These are phyloP conservation scores for Neolecta irregularis DNA, from an alignment of 1,139 yeast species.

Conservation along the genomic window DNA sequence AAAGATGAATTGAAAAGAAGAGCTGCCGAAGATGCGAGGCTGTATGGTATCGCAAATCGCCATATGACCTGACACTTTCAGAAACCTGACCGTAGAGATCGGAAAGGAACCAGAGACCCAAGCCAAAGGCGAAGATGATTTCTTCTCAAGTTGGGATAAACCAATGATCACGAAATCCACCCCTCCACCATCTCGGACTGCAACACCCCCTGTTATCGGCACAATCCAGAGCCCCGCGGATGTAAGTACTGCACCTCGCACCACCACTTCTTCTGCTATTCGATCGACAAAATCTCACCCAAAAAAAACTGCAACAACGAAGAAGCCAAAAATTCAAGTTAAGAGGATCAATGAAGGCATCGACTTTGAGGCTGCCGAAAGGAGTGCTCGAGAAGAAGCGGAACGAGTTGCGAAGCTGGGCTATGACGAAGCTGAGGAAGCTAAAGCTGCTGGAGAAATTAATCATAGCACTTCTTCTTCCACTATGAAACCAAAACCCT, in stretches of 20 bases:
- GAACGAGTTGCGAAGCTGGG: constrained; percentile 60
- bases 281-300: constrained; percentile 19
- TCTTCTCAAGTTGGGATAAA: constrained; percentile 82
- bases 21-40: constrained; percentile 45
- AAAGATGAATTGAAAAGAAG: constrained; percentile 61
- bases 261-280: constrained; percentile 18
- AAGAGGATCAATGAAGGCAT: constrained; percentile 36
- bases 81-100: constrained; percentile 4
- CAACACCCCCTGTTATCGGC: constrained; percentile 23
- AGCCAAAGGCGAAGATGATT: constrained; percentile 44
- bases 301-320: constrained; percentile 20
- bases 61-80: constrained; percentile 9
- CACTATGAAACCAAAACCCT: neutral
- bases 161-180: constrained; percentile 39
- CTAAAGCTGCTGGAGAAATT: constrained; percentile 8
- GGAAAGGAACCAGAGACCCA: constrained; percentile 5
- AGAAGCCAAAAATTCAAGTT: constrained; percentile 23
- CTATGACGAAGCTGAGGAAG: constrained; percentile 33
- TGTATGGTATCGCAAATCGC: constrained; percentile 1
- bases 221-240: constrained; percentile 16
- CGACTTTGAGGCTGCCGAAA: constrained; percentile 85
- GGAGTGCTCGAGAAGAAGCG: constrained; percentile 69
- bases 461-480: constrained; percentile 8
- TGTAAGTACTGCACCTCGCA: constrained; percentile 18
- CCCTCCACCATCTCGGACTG: constrained; percentile 39